Evolutionary conservation across 352 stramenopile genomes (phyloP), one percentile per base, ranked within the genome.

Genomic region (Phytophthora boehmeriae): DNA sequence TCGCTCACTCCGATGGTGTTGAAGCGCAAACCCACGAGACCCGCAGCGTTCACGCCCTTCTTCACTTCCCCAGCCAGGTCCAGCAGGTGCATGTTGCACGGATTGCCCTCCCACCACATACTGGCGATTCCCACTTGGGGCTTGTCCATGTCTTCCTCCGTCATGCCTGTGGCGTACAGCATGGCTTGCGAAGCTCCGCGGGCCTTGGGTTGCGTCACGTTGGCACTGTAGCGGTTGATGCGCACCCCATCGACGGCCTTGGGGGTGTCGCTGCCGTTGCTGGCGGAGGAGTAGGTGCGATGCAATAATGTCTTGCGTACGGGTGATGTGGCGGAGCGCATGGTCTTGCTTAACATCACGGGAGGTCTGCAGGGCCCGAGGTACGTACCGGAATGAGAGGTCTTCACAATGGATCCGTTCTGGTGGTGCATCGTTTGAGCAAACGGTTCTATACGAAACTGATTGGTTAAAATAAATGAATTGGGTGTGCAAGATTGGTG

Each of bases 61-160:
- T 99, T 99, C 32, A 99, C 95, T 25, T 98, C 75, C 17, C 83
- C 85, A 0, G 95, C 95, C 23, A 99, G 81, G 58, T 98, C 93
- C 36, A 99, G 78, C 44, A 99, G 75, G 73, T 99, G 97, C 97
- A 99, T 99, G 84, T 99, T 99, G 82, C 97, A 99, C 45, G 97
- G 97, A 73, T 99, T 99, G 43, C 97, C 97, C 64, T 99, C 97
- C 82, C 97, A 99, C 96, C 97, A 99, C 71, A 99, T 96, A 66
- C 83, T 97, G 46, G 92, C 97, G 55, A 99, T 98, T 43, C 97
- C 97, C 3, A 99, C 93, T 67, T 98, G 91, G 6, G 87, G 71
- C 69, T 95, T 95, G 70, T 90, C 76, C 91, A 99, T 98, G 73
- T 98, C 93, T 39, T 95, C 91, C 60, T 98, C 92, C 2, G 86